Conservation (phyloP, 225 moss, liverwort and hornwort species). For the Pleurozium schreberi region DNA sequence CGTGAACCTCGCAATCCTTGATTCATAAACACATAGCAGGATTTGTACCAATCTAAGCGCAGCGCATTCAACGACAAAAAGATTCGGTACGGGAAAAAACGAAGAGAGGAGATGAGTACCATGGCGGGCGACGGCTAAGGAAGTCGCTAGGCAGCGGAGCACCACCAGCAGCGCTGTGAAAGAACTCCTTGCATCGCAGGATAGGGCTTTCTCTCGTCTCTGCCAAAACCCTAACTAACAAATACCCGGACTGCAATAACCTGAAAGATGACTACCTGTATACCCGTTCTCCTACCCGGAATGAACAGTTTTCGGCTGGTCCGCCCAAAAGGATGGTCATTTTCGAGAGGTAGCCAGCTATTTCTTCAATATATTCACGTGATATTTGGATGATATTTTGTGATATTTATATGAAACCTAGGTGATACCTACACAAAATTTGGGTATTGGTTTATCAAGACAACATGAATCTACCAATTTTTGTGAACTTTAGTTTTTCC, state of each 20-base stretch:
- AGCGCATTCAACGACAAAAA: background rate
- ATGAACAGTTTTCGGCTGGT: background rate
- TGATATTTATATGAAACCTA: background rate
- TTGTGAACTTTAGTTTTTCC: too few relatives aligned
- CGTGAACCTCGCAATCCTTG: background rate
- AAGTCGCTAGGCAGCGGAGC: background rate
- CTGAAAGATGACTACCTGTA: background rate
- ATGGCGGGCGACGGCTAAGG: background rate
- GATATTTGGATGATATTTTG: background rate
- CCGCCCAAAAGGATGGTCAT: background rate
- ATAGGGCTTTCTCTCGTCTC: background rate
- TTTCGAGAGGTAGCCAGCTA: background rate
- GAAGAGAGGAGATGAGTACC: background rate
- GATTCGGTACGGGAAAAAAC: background rate
- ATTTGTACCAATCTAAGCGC: background rate
- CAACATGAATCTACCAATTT: rapidly evolving
- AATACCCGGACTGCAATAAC: background rate
- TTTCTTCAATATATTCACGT: background rate
- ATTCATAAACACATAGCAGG: background rate
- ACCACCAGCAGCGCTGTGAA: background rate
- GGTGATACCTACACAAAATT: too few relatives aligned
- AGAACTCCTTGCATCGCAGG: background rate
- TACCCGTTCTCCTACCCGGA: background rate
- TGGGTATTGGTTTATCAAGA: background rate
- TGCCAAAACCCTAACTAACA: background rate